Evolutionary conservation across 768 basidiomycete genomes (phyloP).

Genomic region (Hypholoma fasciculare): DNA sequence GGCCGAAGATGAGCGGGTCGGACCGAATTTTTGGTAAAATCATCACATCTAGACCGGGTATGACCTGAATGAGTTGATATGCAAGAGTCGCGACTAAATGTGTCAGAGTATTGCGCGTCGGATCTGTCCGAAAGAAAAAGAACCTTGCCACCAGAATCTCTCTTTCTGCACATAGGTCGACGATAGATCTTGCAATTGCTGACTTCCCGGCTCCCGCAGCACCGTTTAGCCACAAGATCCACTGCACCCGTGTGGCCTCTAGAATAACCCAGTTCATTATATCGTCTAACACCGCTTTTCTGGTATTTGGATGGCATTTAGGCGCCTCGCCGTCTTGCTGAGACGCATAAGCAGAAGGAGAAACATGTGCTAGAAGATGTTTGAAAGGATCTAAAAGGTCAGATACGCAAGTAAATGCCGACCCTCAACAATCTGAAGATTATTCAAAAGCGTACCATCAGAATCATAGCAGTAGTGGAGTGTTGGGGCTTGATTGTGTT

Average conservation of each 20-base stretch:
- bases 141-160: conserved; percentile 2
- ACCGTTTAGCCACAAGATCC: conserved; percentile 3
- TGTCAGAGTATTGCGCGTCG: neutral
- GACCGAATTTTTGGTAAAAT: neutral
- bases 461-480: too few relatives aligned
- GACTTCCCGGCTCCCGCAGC: conserved; percentile 7
- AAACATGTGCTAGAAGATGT: neutral
- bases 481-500: too few relatives aligned
- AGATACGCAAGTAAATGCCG: neutral
- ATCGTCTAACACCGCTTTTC: neutral
- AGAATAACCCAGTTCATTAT: neutral
- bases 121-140: conserved; percentile 5
- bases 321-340: neutral
- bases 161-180: neutral
- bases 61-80: neutral
- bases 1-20: neutral
- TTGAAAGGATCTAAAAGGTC: neutral
- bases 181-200: neutral
- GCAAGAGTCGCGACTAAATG: conserved; percentile 2
- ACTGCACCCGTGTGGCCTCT: neutral
- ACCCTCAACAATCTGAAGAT: too few relatives aligned
- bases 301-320: neutral
- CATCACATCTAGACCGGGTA: neutral
- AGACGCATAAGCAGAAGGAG: neutral
- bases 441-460: too few relatives aligned